These are phyloP conservation scores for Pinus taeda DNA, from an alignment of 75 land plant genomes.

Conservation along the genomic window DNA sequence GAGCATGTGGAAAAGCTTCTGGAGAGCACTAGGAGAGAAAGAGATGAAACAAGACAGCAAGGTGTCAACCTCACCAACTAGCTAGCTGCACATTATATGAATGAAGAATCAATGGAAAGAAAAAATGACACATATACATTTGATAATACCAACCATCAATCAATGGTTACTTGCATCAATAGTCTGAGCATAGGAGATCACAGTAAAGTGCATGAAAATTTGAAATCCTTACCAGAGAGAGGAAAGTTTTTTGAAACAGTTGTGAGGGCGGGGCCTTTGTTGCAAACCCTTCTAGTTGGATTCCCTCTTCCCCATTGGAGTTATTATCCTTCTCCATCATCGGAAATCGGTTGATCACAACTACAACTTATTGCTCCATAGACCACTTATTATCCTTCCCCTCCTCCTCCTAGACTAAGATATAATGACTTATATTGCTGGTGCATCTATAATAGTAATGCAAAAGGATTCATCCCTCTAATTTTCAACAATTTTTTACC, in stretches of 20 bases:
- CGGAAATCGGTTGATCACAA: conserved; percentile 40
- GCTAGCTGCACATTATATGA: background rate
- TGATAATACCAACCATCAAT: background rate
- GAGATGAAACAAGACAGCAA: conserved; percentile 17
- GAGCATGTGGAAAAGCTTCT: conserved; percentile 33
- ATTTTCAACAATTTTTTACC: too few relatives aligned
- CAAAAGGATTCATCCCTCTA: too few relatives aligned
- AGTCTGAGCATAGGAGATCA: too few relatives aligned
- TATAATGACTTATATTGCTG: too few relatives aligned
- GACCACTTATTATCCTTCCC: too few relatives aligned
- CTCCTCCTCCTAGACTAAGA: too few relatives aligned
- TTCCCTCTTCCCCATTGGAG: conserved; percentile 34
- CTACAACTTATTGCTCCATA: background rate
- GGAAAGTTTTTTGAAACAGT: too few relatives aligned
- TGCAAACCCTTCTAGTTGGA: too few relatives aligned
- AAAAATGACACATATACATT: background rate
- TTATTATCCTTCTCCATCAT: conserved; percentile 32
- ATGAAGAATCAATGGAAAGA: background rate
- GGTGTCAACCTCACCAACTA: conserved; percentile 3
- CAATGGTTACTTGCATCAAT: background rate
- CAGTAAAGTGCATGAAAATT: too few relatives aligned
- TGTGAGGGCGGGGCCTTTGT: too few relatives aligned
- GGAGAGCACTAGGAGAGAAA: conserved; percentile 11
- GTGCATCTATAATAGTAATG: too few relatives aligned
- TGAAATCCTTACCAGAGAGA: too few relatives aligned